Evolutionary conservation across 306 rosid species (phyloP).

Genomic region (Sicyos edulis): DNA sequence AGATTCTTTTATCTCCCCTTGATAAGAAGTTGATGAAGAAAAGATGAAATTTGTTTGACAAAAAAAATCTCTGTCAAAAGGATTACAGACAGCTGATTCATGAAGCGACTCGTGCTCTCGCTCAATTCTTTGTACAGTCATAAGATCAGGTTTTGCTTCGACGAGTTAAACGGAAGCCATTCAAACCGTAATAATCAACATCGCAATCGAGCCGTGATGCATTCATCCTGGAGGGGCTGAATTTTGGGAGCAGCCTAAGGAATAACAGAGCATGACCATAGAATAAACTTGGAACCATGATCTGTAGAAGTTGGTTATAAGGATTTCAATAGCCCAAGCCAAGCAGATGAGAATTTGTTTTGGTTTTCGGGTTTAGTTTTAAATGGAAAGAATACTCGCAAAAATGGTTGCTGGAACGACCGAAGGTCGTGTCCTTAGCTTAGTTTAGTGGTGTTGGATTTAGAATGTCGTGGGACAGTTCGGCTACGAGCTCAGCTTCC

Average conservation of each 20-base stretch:
- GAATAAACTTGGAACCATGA: neutral
- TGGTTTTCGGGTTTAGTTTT: neutral
- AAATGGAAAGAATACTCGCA: neutral
- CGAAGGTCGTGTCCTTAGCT: neutral
- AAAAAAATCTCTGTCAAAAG: neutral
- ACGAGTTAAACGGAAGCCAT: neutral
- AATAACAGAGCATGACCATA: neutral
- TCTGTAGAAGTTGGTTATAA: neutral
- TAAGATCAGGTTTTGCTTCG: neutral
- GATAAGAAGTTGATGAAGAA: conserved; percentile 54
- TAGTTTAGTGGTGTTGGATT: neutral
- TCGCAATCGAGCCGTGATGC: neutral
- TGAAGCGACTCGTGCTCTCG: neutral
- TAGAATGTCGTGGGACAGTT: neutral
- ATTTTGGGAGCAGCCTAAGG: neutral
- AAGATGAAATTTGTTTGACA: conserved; percentile 25
- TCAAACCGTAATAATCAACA: neutral
- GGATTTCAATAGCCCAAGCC: neutral
- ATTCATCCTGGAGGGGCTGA: neutral
- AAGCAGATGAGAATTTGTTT: neutral
- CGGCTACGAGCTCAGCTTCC: neutral
- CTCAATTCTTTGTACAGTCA: neutral
- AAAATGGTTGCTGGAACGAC: neutral
- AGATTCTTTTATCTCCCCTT: conserved; percentile 43
- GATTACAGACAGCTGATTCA: neutral